These are phyloP conservation scores for Castanopsis chinensis DNA, from an alignment of 306 rosid genomes.

Conservation along the genomic window DNA sequence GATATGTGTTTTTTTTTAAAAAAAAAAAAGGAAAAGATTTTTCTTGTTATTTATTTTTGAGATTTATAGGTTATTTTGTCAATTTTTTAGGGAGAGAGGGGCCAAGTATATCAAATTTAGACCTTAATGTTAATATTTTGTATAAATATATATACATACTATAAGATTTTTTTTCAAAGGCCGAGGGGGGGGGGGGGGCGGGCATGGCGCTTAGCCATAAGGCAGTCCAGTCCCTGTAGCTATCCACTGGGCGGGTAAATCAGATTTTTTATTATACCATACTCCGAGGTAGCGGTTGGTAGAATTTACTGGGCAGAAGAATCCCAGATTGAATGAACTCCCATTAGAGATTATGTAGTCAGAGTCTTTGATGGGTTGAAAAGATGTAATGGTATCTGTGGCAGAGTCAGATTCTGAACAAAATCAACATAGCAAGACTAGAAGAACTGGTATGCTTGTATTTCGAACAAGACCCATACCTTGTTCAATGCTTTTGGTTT, in stretches of 20 bases:
- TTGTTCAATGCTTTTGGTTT: not conserved
- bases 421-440: slow-evolving; percentile 13
- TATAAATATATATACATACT: too few species aligned
- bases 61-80: too few species aligned
- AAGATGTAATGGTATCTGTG: slow-evolving; percentile 17
- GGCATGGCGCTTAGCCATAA: too few species aligned
- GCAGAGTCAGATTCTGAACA: not conserved
- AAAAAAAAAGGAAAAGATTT: too few species aligned
- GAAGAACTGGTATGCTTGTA: not conserved
- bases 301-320: slow-evolving; percentile 34
- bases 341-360: slow-evolving; percentile 7
- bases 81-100: too few species aligned
- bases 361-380: slow-evolving; percentile 13
- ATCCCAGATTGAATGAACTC: slow-evolving; percentile 30
- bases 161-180: too few species aligned
- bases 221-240: too few species aligned
- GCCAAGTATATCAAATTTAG: too few species aligned
- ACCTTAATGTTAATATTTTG: too few species aligned
- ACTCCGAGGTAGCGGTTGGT: slow-evolving; percentile 31
- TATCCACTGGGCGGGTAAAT: slow-evolving; percentile 31
- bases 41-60: too few species aligned
- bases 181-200: too few species aligned
- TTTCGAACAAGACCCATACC: slow-evolving; percentile 25
- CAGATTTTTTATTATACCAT: slow-evolving; percentile 24
- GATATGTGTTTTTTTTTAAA: too few species aligned